Evolutionary conservation across 495 filamentous ascomycete species (phyloP).

Genomic region (Staphylotrichum longicolle): DNA sequence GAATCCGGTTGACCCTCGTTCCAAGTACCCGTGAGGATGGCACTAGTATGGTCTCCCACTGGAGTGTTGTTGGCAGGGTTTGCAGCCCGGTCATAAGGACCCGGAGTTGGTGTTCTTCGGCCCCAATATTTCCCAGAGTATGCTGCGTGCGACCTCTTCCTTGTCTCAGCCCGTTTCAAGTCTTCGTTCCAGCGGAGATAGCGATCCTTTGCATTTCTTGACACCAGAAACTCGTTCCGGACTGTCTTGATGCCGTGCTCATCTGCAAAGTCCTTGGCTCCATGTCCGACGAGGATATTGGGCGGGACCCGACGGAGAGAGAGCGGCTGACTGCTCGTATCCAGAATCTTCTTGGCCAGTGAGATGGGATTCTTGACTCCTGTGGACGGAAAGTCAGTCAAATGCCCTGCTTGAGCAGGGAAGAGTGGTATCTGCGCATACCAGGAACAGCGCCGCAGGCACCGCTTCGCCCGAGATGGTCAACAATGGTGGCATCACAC

Average conservation of each 20-base stretch:
- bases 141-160: constrained; percentile 3
- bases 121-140: constrained; percentile 14
- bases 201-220: constrained; percentile 68
- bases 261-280: constrained; percentile 80
- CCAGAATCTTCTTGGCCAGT: constrained; percentile 77
- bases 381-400: constrained; percentile 35
- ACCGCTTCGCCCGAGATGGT: constrained; percentile 86
- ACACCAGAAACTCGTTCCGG: constrained; percentile 69
- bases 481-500: constrained; percentile 88
- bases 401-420: neutral
- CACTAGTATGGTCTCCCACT: constrained; percentile 48
- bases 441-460: constrained; percentile 86
- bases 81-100: constrained; percentile 28
- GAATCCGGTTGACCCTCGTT: constrained; percentile 60
- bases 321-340: constrained; percentile 66
- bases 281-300: constrained; percentile 81
- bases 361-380: constrained; percentile 91
- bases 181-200: constrained; percentile 76
- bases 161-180: constrained; percentile 55
- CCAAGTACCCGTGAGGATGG: constrained; percentile 56
- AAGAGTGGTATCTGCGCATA: constrained; percentile 46
- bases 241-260: constrained; percentile 69
- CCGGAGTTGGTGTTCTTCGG: constrained; percentile 18
- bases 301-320: constrained; percentile 86
- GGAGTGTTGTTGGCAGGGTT: constrained; percentile 15